Conservation (phyloP, 2,329 filamentous ascomycete species). For the Talaromyces funiculosus region DNA sequence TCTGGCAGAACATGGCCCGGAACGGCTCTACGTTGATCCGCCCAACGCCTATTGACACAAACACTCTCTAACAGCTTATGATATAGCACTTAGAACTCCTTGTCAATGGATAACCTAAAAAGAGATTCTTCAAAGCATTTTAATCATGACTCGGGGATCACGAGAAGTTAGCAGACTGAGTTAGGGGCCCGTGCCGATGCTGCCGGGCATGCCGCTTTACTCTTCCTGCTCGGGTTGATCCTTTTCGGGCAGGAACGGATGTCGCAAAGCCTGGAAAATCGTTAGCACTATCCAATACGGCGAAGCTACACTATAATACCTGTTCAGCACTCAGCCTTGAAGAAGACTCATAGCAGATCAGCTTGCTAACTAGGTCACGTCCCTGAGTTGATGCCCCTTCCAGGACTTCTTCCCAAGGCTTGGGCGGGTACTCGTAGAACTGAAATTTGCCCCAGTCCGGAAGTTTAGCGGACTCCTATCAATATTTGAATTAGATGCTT, state of each 20-base stretch:
- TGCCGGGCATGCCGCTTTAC: not conserved
- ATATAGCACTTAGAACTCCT: too few species aligned
- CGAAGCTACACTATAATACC: slow-evolving; percentile 35
- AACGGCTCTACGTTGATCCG: too few species aligned
- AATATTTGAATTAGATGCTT: slow-evolving; percentile 1
- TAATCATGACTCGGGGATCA: not conserved
- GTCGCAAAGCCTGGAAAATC: slow-evolving; percentile 30
- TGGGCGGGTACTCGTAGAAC: slow-evolving; percentile 67
- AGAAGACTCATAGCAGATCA: slow-evolving; percentile 69
- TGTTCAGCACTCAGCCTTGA: slow-evolving; percentile 61
- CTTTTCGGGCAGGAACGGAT: slow-evolving; percentile 30
- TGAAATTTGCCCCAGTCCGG: slow-evolving; percentile 83
- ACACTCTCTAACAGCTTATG: too few species aligned
- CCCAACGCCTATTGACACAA: too few species aligned
- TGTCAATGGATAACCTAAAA: too few species aligned
- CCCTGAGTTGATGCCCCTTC: slow-evolving; percentile 54
- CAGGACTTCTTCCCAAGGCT: slow-evolving; percentile 65
- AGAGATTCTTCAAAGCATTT: not conserved
- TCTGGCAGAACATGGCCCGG: too few species aligned
- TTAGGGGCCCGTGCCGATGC: not conserved
- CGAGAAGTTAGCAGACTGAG: not conserved
- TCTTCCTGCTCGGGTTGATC: not conserved
- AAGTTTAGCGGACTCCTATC: slow-evolving; percentile 46
- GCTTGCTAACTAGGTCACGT: slow-evolving; percentile 58
- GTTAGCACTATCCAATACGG: slow-evolving; percentile 3